Base-by-base conservation (phyloP, 305 asterid species). In the Ajuga reptans region DNA sequence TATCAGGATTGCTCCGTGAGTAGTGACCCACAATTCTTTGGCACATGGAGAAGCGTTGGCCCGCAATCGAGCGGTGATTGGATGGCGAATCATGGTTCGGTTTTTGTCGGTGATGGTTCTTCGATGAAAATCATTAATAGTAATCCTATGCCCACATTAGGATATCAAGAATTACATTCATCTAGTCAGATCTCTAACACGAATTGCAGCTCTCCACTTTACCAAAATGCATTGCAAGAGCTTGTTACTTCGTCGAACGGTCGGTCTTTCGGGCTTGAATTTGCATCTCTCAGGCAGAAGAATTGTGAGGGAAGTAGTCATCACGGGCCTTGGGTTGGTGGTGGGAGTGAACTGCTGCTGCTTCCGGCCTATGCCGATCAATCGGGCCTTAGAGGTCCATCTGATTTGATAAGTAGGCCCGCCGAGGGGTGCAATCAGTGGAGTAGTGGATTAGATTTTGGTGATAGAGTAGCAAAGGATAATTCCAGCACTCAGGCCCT, bases 31-130 rank as follows among this genome's bases (percentile, higher is more conserved):
- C 91, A 79, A 9, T 82, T 47, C 81, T 83, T 75, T 68, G 68
- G 64, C 79, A 65, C 82, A 46, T 86, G 92, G 88, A 86, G 64
- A 75, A 79, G 75, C 71, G 6, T 73, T 47, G 88, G 82, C 69
- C 47, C 80, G 17, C 86, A 79, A 21, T 67, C 83, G n/a, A 47
- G 36, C 51, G 43, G 70, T 17, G 81, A 76, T 46, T 89, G 91
- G 96, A 59, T 42, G 59, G 0, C 67, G 5, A 37, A 64, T 80
- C 72, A 79, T 12, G 57, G 33, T 64, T 75, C 85, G 9, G 17
- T 63, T 21, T 81, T 82, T 68, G 82, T 75, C 14, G 85, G 76
- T 1, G 80, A 5, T 31, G 69, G 51, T 15, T 53, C 81, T 4
- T 58, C 60, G 0, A 31, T 81, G 72, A 81, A 64, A 50, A 36